Base-by-base conservation (phyloP, 176 grass and related monocot genomes). In the Echinochloa phyllopogon region DNA sequence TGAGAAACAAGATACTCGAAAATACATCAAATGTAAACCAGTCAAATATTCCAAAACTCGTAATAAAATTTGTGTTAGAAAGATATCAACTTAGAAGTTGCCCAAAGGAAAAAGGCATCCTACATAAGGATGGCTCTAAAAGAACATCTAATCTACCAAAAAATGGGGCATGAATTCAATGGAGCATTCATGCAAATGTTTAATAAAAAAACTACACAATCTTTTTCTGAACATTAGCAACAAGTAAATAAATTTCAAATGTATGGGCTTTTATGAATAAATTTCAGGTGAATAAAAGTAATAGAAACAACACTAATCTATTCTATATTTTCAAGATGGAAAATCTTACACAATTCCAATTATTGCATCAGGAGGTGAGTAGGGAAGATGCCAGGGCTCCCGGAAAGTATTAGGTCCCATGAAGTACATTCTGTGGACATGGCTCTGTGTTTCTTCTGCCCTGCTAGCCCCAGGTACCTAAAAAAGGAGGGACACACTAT, bases 401-500 rank as follows among this genome's bases (percentile, higher is more conserved):
- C 91, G 87, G 76, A 98, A 98, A 56, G 96, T 95, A 87, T 96
- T 98, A 76, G 96, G 94, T 62, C 96, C 96, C 96, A 98, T 98
- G 87, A 98, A 98, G 76, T 98, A 94, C 85, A 98, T 88, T 88
- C 96, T 95, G 57, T 98, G 96, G 15, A 89, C 93, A 90, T 98
- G 96, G 73, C 96, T 96, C 84, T 98, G 96, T 37, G 88, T 98
- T 90, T 98, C 91, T 87, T 98, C 96, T 41, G 72, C 96, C 88
- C 88, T 89, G 85, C 91, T 98, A n/a, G 96, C 92, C 49, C 93
- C 96, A 68, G 96, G 85, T 81, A 98, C 96, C 96, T 98, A 75
- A 25, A 92, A 53, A 79, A 80, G 80, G 33, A 15, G 14, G 27
- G 20, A 13, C 6, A 10, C 40, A 45, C 14, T 55, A 90, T 50